phyloP scores from a whole-genome alignment of 768 basidiomycete genomes.

The Peribolospora kevripleyi region DNA sequence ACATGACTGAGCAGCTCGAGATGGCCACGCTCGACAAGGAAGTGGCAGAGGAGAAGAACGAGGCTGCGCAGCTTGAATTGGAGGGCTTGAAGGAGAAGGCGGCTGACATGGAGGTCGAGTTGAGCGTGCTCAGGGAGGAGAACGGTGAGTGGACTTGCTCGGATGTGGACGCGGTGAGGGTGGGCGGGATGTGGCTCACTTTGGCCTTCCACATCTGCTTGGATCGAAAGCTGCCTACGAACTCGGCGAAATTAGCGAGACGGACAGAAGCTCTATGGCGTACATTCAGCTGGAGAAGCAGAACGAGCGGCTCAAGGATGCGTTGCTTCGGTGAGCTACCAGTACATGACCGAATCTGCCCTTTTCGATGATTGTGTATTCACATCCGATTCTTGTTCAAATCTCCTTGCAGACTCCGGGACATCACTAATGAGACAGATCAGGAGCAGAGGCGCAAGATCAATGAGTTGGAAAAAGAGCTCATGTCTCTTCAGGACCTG shows the following conservation, averaged over 20 bases:
- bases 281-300: slow-evolving; percentile 78
- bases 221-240: too few species aligned
- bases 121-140: slow-evolving; percentile 40
- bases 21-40: slow-evolving; percentile 91
- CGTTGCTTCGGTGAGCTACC: slow-evolving; percentile 43
- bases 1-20: slow-evolving; percentile 73
- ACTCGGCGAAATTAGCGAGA: too few species aligned
- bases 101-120: slow-evolving; percentile 58
- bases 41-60: slow-evolving; percentile 78
- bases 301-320: slow-evolving; percentile 85
- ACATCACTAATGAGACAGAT: slow-evolving; percentile 68
- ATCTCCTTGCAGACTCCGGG: slow-evolving; percentile 37
- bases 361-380: background rate
- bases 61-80: slow-evolving; percentile 49
- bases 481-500: slow-evolving; percentile 49
- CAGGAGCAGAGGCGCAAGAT: slow-evolving; percentile 58
- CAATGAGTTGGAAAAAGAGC: slow-evolving; percentile 69
- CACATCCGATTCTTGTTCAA: background rate
- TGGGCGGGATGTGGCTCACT: slow-evolving; percentile 2
- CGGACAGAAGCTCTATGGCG: slow-evolving; percentile 28
- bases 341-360: background rate
- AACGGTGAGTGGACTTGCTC: slow-evolving; percentile 22
- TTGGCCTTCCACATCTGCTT: too few species aligned
- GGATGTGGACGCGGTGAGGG: background rate
- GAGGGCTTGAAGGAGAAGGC: slow-evolving; percentile 55